Percentiles rank a stretch among this genome's conserved stretches.
Evolutionary conservation across 371 early-diverging fungal genomes (phyloP).

Genomic region (Mucor racemosus): DNA sequence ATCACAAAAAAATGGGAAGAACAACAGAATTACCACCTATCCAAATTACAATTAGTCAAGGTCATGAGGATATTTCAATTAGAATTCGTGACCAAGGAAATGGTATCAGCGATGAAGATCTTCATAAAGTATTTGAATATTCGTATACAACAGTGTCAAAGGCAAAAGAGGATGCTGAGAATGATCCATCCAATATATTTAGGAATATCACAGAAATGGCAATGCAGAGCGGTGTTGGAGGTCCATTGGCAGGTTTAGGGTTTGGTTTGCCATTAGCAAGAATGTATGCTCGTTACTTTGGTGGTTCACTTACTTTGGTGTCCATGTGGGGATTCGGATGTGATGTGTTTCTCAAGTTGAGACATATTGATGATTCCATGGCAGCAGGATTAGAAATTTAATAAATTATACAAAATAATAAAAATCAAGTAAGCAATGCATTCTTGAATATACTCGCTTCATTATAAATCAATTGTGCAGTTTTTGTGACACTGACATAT

Average conservation of each 20-base stretch:
- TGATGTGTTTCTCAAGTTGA: constrained; percentile 90
- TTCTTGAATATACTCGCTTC: no score
- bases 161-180: constrained; percentile 49
- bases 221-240: constrained; percentile 87
- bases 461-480: no score
- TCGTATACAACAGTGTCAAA: constrained; percentile 89
- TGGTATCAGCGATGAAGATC: constrained; percentile 81
- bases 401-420: no score
- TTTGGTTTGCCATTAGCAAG: constrained; percentile 91
- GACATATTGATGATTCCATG: constrained; percentile 73
- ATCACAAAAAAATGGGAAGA: constrained; percentile 52
- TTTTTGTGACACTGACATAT: no score
- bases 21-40: constrained; percentile 65
- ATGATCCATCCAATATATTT: constrained; percentile 57
- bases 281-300: constrained; percentile 95
- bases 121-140: constrained; percentile 88
- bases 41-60: constrained; percentile 85
- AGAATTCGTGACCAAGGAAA: constrained; percentile 95
- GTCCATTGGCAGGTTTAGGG: constrained; percentile 79
- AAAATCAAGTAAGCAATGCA: no score
- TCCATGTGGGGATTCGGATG: constrained; percentile 90
- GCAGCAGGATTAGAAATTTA: constrained; percentile 56
- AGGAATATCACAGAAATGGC: constrained; percentile 66
- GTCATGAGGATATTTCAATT: constrained; percentile 81
- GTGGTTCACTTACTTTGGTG: constrained; percentile 85